A percentile compares a stretch with the other conserved stretches of the same genome.
Conservation (phyloP, 768 basidiomycete species). For the Collybiopsis luxurians region DNA sequence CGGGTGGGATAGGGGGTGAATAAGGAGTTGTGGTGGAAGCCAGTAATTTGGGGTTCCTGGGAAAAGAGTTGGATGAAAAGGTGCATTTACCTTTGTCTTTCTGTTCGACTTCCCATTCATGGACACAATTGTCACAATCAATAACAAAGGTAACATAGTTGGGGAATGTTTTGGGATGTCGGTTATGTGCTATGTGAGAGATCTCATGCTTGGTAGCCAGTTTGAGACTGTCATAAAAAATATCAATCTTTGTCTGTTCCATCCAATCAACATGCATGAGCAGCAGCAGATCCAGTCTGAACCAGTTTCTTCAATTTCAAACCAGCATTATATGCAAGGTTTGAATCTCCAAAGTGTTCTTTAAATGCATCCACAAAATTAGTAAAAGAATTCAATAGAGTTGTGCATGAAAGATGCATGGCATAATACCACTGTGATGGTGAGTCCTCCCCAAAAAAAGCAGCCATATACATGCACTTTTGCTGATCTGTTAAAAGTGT, state of each 20-base stretch:
- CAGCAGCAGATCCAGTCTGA: conserved; percentile 26
- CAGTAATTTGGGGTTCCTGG: neutral
- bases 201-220: conserved; percentile 18
- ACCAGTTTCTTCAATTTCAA: conserved; percentile 24
- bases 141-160: conserved; percentile 18
- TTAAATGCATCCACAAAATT: conserved; percentile 21
- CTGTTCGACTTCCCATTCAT: neutral
- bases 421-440: conserved; percentile 28
- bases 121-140: neutral
- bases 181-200: conserved; percentile 13
- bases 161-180: conserved; percentile 15
- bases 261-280: conserved; percentile 28
- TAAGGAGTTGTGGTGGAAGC: neutral
- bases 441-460: conserved; percentile 26
- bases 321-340: conserved; percentile 22
- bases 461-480: conserved; percentile 22
- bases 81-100: neutral
- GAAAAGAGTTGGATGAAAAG: too few relatives aligned
- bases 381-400: conserved; percentile 26
- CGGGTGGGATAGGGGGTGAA: neutral
- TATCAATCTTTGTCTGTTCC: conserved; percentile 29
- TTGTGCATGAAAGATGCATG: conserved; percentile 11
- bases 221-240: conserved; percentile 28
- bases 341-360: conserved; percentile 25
- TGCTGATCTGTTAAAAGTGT: conserved; percentile 21